Evolutionary conservation across 192 early-diverging fungal species (phyloP).

Genomic region (Coemansia biformis): DNA sequence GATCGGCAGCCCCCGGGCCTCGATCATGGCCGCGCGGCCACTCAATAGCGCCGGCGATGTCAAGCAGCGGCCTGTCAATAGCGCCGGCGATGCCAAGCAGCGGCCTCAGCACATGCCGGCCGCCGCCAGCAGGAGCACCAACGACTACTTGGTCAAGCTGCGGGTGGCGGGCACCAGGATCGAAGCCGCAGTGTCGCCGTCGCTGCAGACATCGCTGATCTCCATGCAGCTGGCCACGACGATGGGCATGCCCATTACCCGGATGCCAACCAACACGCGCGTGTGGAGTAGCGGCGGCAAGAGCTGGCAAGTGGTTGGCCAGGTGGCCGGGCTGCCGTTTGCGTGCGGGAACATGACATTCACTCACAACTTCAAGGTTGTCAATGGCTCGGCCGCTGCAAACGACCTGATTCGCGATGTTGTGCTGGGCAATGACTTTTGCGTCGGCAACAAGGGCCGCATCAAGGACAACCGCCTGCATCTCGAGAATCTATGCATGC

Average conservation of each 20-base stretch:
- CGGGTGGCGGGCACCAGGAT: constrained; percentile 31
- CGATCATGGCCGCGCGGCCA: not conserved
- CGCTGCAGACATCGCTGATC: constrained; percentile 43
- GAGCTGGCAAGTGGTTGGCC: constrained; percentile 38
- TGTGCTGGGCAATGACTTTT: constrained; percentile 47
- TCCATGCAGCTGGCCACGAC: constrained; percentile 34
- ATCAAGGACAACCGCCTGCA: constrained; percentile 46
- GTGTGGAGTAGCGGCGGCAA: constrained; percentile 39
- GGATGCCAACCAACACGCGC: constrained; percentile 18
- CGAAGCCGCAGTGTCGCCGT: constrained; percentile 27
- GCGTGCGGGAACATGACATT: constrained; percentile 48
- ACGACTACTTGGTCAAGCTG: constrained; percentile 23
- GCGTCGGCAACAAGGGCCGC: constrained; percentile 44
- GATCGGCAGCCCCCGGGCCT: constrained; percentile 3
- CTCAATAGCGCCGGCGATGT: constrained; percentile 6
- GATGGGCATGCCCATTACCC: constrained; percentile 19
- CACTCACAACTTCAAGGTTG: constrained; percentile 41
- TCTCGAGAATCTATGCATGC: constrained; percentile 38
- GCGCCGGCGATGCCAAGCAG: no score
- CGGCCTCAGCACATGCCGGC: no score
- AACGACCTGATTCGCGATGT: constrained; percentile 40
- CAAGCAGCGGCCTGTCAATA: no score
- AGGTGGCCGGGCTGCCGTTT: constrained; percentile 40
- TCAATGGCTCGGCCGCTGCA: constrained; percentile 20
- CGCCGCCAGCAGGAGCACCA: no score